These are phyloP conservation scores for Flaveria linearis DNA, from an alignment of 129 eudicot species.

Conservation along the genomic window DNA sequence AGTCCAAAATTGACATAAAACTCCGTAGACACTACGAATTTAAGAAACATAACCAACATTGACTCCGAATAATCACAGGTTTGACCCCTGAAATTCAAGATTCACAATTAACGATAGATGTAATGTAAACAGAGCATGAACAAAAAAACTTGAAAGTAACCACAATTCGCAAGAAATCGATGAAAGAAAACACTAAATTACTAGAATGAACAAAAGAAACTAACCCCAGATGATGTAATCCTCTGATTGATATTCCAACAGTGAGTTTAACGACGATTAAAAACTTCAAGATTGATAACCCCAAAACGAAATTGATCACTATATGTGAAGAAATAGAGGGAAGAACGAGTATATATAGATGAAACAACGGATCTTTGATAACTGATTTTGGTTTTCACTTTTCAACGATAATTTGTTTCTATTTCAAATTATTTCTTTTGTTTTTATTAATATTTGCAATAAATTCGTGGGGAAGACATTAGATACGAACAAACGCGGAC, in stretches of 20 bases:
- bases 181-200: not conserved
- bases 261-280: not conserved
- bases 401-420: conserved; percentile 8
- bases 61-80: not conserved
- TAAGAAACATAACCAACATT: not conserved
- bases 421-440: not conserved
- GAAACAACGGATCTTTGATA: conserved; percentile 4
- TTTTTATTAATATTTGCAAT: too few relatives aligned
- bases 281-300: conserved; percentile 12
- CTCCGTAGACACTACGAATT: not conserved
- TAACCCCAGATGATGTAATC: conserved; percentile 36
- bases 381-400: not conserved
- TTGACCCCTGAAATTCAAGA: not conserved
- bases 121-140: too few relatives aligned
- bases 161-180: not conserved
- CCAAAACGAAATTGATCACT: conserved; percentile 13
- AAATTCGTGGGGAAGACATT: too few relatives aligned
- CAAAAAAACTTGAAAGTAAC: too few relatives aligned
- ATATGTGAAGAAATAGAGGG: conserved; percentile 26
- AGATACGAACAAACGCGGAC: too few relatives aligned
- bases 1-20: not conserved
- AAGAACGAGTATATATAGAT: conserved; percentile 19
- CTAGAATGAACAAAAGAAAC: conserved; percentile 15
- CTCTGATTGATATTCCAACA: conserved; percentile 13
- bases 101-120: not conserved